phyloP scores from a whole-genome alignment of 2,329 filamentous ascomycete genomes.

The Ophiosphaerella narmari region DNA sequence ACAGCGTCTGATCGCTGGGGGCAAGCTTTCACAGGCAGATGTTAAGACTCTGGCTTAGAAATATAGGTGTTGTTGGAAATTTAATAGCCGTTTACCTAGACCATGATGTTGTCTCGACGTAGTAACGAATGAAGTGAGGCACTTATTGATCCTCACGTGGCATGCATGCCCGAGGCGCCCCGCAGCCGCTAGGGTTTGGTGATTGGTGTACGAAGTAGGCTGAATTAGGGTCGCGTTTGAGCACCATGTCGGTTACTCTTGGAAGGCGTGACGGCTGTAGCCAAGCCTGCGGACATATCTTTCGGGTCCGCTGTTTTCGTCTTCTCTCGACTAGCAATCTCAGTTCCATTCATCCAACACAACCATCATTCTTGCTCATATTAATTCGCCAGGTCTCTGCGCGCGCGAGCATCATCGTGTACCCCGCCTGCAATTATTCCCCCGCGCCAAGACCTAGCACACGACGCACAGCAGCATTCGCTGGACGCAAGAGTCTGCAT shows the following conservation, averaged over 20 bases:
- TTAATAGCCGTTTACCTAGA: slow-evolving; percentile 25
- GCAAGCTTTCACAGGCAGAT: slow-evolving; percentile 86
- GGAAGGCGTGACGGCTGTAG: slow-evolving; percentile 22
- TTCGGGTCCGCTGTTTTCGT: slow-evolving; percentile 13
- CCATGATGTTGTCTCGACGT: slow-evolving; percentile 3
- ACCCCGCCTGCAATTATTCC: slow-evolving; percentile 22
- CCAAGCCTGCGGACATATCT: slow-evolving; percentile 30
- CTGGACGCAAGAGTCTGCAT: slow-evolving; percentile 33
- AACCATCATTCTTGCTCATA: background rate
- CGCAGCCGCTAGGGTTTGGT: slow-evolving; percentile 9
- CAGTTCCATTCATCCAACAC: background rate
- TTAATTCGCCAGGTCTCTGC: background rate
- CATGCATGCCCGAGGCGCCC: slow-evolving; percentile 3
- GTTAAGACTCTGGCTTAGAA: slow-evolving; percentile 63
- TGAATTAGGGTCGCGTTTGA: background rate
- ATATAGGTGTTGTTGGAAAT: slow-evolving; percentile 4
- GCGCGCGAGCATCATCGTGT: background rate
- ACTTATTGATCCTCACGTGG: slow-evolving; percentile 3
- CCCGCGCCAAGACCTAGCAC: slow-evolving; percentile 35
- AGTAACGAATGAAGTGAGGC: slow-evolving; percentile 7
- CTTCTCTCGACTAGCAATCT: slow-evolving; percentile 2
- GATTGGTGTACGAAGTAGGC: background rate
- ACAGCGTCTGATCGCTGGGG: slow-evolving; percentile 75
- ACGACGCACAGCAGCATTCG: slow-evolving; percentile 29
- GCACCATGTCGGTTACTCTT: slow-evolving; percentile 4